phyloP scores from a whole-genome alignment of 768 basidiomycete species.

The Suillus weaverae region DNA sequence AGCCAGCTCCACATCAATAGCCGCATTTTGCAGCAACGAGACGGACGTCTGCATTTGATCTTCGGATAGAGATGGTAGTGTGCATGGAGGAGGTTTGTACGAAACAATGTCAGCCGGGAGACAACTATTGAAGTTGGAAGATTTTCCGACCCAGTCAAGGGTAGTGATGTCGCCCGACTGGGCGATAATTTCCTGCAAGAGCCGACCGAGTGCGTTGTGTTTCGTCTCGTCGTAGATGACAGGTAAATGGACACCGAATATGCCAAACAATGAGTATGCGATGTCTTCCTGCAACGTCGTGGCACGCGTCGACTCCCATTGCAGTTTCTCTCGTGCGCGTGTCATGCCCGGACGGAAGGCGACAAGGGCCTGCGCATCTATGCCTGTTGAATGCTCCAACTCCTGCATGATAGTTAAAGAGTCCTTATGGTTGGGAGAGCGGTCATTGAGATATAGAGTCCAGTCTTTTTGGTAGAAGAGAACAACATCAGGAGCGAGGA shows the following conservation, averaged over 20 bases:
- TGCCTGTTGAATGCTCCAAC: background rate
- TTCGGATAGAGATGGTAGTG: background rate
- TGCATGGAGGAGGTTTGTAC: background rate
- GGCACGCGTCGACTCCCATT: constrained; percentile 13
- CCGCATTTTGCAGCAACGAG: background rate
- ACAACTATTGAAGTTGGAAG: background rate
- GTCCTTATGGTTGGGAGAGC: background rate
- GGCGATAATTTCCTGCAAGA: background rate
- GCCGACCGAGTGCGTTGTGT: background rate
- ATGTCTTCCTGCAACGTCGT: constrained; percentile 15
- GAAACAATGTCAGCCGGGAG: background rate
- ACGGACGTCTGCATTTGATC: background rate
- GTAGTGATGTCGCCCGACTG: background rate
- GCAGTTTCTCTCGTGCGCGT: background rate
- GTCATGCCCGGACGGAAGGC: background rate
- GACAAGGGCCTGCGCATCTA: background rate
- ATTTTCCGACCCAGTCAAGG: background rate
- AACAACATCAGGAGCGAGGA: constrained; percentile 25
- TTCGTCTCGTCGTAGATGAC: constrained; percentile 13
- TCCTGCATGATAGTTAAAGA: background rate
- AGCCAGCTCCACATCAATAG: background rate
- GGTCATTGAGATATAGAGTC: constrained; percentile 13
- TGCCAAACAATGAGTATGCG: constrained; percentile 12
- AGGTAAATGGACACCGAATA: constrained; percentile 10
- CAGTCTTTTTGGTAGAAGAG: constrained; percentile 27